Evolutionary conservation across 2,329 filamentous ascomycete species (phyloP), one percentile per base, ranked within the genome.

Genomic region (Fonsecaea multimorphosa): DNA sequence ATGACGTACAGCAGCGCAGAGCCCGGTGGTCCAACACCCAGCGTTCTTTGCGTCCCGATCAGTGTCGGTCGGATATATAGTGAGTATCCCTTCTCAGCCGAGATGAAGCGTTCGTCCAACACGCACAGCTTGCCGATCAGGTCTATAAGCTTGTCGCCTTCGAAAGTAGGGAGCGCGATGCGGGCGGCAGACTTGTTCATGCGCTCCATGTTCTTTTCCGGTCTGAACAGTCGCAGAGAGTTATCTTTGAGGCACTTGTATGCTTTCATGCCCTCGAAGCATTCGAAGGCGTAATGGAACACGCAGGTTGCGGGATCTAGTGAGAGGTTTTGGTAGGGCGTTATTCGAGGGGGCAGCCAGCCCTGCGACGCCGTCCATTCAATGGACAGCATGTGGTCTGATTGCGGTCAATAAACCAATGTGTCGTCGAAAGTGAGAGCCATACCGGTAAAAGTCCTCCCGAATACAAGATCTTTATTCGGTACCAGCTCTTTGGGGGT

Each of bases 231-330:
- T 62, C 94, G 89, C 72, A 97, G 87, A 66, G 88, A 82, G 73
- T 92, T 92, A 51, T 87, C 77, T 74, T 85, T 87, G 81, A 96
- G 92, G 51, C 65, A 68, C 80, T 94, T 96, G 86, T 99, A 99
- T 66, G 95, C 95, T 84, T 99, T 99, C 93, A 98, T 97, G 73
- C 95, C 95, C 83, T 99, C 95, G 80, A 99, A 99, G 78, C 91
- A 95, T 80, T 96, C 92, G 76, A 98, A 98, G 56, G 92, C 95
- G 80, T 99, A 99, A 86, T 99, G 95, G 82, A 99, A 94, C 69
- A 98, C 95, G 81, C 93, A 98, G 36, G 92, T 95, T 51, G 95
- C 92, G 29, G 95, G 95, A 79, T 98, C 95, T 74, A 99, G 90
- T 53, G 91, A 94, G 73, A 99, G 91, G 81, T 97, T 97, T 81